Conservation (phyloP, 2,329 filamentous ascomycete genomes). For the Dothideomycetes sp. region DNA sequence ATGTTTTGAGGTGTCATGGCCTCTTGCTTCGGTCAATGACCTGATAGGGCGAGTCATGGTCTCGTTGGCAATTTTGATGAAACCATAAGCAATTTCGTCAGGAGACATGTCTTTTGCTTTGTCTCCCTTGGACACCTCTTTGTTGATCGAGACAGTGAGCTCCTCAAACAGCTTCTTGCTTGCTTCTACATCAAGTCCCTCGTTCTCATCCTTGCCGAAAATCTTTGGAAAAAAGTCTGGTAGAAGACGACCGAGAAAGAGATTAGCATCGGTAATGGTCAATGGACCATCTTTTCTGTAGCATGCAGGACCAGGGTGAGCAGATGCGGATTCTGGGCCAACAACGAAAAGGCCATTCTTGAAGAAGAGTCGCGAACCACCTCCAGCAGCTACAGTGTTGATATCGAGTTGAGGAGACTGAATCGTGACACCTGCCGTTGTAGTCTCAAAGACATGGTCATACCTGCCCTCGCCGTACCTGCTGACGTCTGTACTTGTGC, state of each 20-base stretch:
- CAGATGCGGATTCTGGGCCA: slow-evolving; percentile 78
- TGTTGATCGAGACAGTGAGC: slow-evolving; percentile 66
- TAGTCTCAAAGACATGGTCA: slow-evolving; percentile 90
- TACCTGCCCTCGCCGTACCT: slow-evolving; percentile 70
- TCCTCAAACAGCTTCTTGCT: slow-evolving; percentile 67
- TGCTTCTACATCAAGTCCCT: slow-evolving; percentile 64
- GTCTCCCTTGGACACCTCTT: slow-evolving; percentile 49
- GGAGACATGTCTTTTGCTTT: slow-evolving; percentile 52
- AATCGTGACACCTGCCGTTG: slow-evolving; percentile 86
- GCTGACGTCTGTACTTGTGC: slow-evolving; percentile 84
- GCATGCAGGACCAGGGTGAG: slow-evolving; percentile 81
- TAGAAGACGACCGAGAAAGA: slow-evolving; percentile 71
- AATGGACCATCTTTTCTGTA: slow-evolving; percentile 83
- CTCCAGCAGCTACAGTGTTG: slow-evolving; percentile 87
- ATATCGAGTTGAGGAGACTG: slow-evolving; percentile 89
- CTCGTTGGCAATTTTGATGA: slow-evolving; percentile 82
- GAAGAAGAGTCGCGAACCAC: slow-evolving; percentile 76
- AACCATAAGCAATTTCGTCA: slow-evolving; percentile 82
- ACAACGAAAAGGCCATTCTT: slow-evolving; percentile 83
- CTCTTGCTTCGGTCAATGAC: slow-evolving; percentile 83
- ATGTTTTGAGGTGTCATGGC: slow-evolving; percentile 82
- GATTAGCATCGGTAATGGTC: slow-evolving; percentile 87
- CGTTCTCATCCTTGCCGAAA: slow-evolving; percentile 79
- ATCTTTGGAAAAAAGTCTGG: slow-evolving; percentile 94
- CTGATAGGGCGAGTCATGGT: slow-evolving; percentile 85